Conservation (phyloP, 768 basidiomycete genomes). For the Mycena pura region DNA sequence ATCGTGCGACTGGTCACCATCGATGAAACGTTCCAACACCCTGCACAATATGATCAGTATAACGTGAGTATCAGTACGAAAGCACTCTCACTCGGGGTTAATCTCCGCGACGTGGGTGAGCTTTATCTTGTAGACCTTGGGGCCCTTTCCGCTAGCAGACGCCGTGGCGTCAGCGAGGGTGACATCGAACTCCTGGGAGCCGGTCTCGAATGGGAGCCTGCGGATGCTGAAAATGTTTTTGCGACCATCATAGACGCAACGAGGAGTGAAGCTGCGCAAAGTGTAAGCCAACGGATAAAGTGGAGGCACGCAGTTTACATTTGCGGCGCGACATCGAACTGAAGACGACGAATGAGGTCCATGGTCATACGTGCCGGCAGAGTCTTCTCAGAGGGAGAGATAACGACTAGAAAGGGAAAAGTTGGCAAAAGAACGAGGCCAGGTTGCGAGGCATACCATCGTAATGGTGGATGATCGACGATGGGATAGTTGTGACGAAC, state of each 20-base stretch:
- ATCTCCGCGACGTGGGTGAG: slow-evolving; percentile 64
- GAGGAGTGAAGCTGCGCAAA: slow-evolving; percentile 62
- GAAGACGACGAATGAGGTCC: slow-evolving; percentile 70
- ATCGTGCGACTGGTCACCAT: slow-evolving; percentile 60
- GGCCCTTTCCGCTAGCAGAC: slow-evolving; percentile 47
- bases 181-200: slow-evolving; percentile 72
- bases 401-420: slow-evolving; percentile 48
- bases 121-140: slow-evolving; percentile 70
- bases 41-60: slow-evolving; percentile 40
- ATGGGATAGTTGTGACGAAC: slow-evolving; percentile 65
- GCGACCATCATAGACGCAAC: slow-evolving; percentile 53
- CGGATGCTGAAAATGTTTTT: slow-evolving; percentile 75
- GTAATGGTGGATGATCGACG: slow-evolving; percentile 58
- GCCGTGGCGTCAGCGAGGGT: slow-evolving; percentile 47
- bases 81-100: slow-evolving; percentile 48
- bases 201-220: slow-evolving; percentile 61
- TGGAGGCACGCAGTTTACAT: slow-evolving; percentile 32
- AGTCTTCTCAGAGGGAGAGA: slow-evolving; percentile 70
- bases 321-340: slow-evolving; percentile 60
- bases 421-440: not conserved
- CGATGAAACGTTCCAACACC: slow-evolving; percentile 61
- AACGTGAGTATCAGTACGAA: not conserved
- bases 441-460: slow-evolving; percentile 72
- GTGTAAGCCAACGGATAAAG: not conserved
- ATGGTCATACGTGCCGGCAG: slow-evolving; percentile 73